Conservation (phyloP, 345 rosid genomes). For the Lepidium sativum region DNA sequence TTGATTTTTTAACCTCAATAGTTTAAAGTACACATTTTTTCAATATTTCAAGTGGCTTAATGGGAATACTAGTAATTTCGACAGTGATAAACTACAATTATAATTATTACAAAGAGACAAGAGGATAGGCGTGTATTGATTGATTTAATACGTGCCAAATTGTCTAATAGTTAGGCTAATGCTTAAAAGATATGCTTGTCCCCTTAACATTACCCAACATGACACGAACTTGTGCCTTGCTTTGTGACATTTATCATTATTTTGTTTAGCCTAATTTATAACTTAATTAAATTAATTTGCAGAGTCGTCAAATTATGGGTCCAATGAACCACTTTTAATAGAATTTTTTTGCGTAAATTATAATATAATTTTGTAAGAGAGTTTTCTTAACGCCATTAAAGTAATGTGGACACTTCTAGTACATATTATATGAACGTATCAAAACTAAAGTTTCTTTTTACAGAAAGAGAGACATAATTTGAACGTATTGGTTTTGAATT, state of each 20-base stretch:
- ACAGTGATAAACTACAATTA: too few relatives aligned
- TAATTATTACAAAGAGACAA: too few relatives aligned
- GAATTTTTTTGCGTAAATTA: background rate
- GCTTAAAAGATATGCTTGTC: slow-evolving; percentile 6
- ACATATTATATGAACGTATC: too few relatives aligned
- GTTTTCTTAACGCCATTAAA: background rate
- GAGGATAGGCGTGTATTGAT: background rate
- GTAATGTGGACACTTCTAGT: background rate
- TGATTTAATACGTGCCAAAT: background rate
- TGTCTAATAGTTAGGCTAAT: slow-evolving; percentile 16
- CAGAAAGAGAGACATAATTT: too few relatives aligned
- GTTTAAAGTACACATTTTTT: too few relatives aligned
- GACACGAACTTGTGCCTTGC: slow-evolving; percentile 3
- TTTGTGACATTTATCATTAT: background rate
- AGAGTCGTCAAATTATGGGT: background rate
- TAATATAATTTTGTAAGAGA: background rate
- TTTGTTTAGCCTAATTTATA: background rate
- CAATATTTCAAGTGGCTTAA: too few relatives aligned
- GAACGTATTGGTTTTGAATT: background rate
- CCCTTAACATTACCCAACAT: background rate
- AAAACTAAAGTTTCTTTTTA: too few relatives aligned
- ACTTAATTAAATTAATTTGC: background rate
- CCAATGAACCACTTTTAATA: slow-evolving; percentile 4
- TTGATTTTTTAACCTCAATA: too few relatives aligned
- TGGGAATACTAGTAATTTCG: too few relatives aligned